Conservation (phyloP, 108 stramenopile species). For the Cyclotella kingstonii region DNA sequence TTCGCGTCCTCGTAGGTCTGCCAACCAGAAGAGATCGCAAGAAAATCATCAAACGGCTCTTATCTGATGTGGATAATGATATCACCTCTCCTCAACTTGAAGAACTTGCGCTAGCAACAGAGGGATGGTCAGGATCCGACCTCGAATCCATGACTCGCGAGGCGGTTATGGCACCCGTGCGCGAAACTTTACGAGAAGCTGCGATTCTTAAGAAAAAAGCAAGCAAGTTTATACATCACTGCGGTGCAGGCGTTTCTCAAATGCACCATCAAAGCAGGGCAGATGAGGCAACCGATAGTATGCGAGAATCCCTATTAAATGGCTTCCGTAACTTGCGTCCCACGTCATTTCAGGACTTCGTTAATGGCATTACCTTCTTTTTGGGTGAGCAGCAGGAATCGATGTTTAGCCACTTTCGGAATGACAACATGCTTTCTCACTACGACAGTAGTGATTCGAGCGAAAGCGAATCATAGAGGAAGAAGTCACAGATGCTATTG, state of each 20-base stretch:
- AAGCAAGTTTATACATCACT: constrained; percentile 28
- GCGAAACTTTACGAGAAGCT: constrained; percentile 70
- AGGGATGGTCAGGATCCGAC: constrained; percentile 86
- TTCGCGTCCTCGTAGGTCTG: constrained; percentile 65
- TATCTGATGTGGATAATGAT: constrained; percentile 56
- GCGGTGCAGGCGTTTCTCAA: constrained; percentile 26
- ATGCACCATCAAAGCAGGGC: constrained; percentile 14
- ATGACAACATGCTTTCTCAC: constrained; percentile 24
- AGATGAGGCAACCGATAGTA: constrained; percentile 16
- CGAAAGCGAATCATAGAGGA: constrained; percentile 30
- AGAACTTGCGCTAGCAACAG: constrained; percentile 52
- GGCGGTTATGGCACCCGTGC: constrained; percentile 83
- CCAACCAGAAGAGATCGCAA: constrained; percentile 60
- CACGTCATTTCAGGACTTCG: constrained; percentile 58
- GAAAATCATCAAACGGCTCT: constrained; percentile 54
- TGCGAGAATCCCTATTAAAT: constrained; percentile 52
- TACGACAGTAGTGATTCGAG: constrained; percentile 70
- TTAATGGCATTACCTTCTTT: constrained; percentile 56
- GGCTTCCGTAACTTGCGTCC: constrained; percentile 61
- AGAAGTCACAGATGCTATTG: neutral
- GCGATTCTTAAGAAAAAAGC: constrained; percentile 53
- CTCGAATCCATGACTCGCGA: constrained; percentile 77
- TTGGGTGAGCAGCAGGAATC: constrained; percentile 36
- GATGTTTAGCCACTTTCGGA: constrained; percentile 7
- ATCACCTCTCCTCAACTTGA: constrained; percentile 49